Base-by-base conservation (phyloP, 768 basidiomycete species). In the Pulveroboletus sp. region DNA sequence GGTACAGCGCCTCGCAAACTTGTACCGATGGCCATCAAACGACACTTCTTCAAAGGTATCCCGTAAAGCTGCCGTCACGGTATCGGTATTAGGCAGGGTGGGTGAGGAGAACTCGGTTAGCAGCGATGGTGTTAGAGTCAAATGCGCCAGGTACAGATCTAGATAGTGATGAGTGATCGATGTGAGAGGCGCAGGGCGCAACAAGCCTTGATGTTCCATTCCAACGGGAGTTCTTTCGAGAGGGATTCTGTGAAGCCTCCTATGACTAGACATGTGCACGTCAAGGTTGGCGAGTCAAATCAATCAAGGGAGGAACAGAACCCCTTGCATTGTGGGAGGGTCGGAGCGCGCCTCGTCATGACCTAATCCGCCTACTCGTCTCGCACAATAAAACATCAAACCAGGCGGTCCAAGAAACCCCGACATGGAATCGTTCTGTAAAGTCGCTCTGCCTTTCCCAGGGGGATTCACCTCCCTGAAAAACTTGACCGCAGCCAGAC, bases 181-280 rank as follows among this genome's bases (percentile, higher is more conserved):
- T 18, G 7, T 15, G 5, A 8, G n/a, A 5, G 0, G 18, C 17
- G 12, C 15, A 27, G 17, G 27, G 15, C 8, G 27, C 11, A 28
- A 37, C 57, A 32, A 32, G 45, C 47, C 17, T 55, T 54, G 39
- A 63, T 62, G 50, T 58, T 56, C 60, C 57, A 62, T 15, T 51
- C 48, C 3, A 27, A 30, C 2, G 32, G 47, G 27, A 62, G 49
- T 11, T 59, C 59, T 26, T 27, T 54, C 3, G 45, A 36, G 14
- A 55, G 55, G 3, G 46, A 49, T 42, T 55, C 51, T 3, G 40
- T 18, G 15, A 48, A 53, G 1, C 52, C 52, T 12, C 58, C 49
- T 9, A 64, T 32, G 7, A 56, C 51, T 55, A 24, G 24, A 8
- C 26, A 43, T 14, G 14, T 17, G 5, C 42, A 3, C 3, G 7